These are phyloP conservation scores for Hanseniaspora vineae DNA, from an alignment of 805 yeast species.

Conservation along the genomic window DNA sequence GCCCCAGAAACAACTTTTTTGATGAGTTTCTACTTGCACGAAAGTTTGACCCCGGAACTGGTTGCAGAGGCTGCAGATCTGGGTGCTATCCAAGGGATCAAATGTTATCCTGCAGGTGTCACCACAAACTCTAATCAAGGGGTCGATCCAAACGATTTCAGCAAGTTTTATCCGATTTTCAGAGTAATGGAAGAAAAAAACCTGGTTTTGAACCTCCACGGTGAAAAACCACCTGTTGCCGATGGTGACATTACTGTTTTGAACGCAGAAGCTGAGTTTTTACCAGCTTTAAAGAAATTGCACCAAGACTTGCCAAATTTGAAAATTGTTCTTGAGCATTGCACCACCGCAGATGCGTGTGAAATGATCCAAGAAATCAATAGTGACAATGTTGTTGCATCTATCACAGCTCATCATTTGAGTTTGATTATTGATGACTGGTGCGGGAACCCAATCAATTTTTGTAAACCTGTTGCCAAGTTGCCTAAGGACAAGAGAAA, in stretches of 20 bases:
- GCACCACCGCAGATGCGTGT: slow-evolving; percentile 84
- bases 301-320: slow-evolving; percentile 76
- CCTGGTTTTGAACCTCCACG: slow-evolving; percentile 80
- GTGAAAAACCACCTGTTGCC: slow-evolving; percentile 73
- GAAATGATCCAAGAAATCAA: slow-evolving; percentile 64
- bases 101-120: slow-evolving; percentile 98
- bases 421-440: slow-evolving; percentile 82
- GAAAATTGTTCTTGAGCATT: slow-evolving; percentile 83
- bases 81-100: slow-evolving; percentile 72
- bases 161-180: slow-evolving; percentile 78
- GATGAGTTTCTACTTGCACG: slow-evolving; percentile 79
- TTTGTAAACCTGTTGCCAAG: slow-evolving; percentile 97
- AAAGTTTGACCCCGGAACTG: slow-evolving; percentile 72
- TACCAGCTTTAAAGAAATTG: slow-evolving; percentile 75
- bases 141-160: slow-evolving; percentile 86
- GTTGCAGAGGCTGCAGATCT: slow-evolving; percentile 62
- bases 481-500: slow-evolving; percentile 75
- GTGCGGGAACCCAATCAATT: slow-evolving; percentile 93
- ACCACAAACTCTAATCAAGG: slow-evolving; percentile 94
- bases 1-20: slow-evolving; percentile 78
- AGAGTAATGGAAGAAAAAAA: slow-evolving; percentile 72
- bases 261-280: slow-evolving; percentile 85
- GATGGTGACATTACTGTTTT: slow-evolving; percentile 65
- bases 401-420: slow-evolving; percentile 93
- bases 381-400: slow-evolving; percentile 57